phyloP scores from a whole-genome alignment of 1,284 basidiomycete species.

The Ceratobasidium sp. region DNA sequence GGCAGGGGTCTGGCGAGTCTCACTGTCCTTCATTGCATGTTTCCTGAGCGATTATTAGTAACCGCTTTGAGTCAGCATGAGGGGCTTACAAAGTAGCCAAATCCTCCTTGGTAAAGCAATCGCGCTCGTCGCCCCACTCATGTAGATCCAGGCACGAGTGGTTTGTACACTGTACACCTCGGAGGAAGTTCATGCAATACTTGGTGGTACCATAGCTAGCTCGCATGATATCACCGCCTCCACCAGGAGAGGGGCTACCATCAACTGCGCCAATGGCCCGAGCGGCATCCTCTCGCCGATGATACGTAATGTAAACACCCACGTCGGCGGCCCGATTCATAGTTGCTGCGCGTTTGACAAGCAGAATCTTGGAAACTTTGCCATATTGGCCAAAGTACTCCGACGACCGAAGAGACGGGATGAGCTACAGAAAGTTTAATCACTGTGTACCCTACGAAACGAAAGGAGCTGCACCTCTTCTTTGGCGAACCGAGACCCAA shows the following conservation, averaged over 20 bases:
- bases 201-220: conserved; percentile 98
- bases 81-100: conserved; percentile 82
- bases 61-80: conserved; percentile 47
- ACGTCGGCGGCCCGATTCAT: conserved; percentile 76
- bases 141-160: conserved; percentile 94
- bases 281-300: conserved; percentile 94
- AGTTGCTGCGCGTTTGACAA: conserved; percentile 88
- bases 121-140: conserved; percentile 98
- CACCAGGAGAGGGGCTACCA: conserved; percentile 86
- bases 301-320: conserved; percentile 96
- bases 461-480: conserved; percentile 80
- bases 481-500: conserved; percentile 89
- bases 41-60: conserved; percentile 66
- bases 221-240: conserved; percentile 83
- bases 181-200: conserved; percentile 97
- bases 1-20: conserved; percentile 65
- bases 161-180: conserved; percentile 87
- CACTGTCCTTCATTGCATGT: conserved; percentile 88
- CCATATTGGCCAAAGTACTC: conserved; percentile 99
- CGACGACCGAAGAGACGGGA: conserved; percentile 92
- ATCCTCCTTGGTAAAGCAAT: conserved; percentile 95
- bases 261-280: conserved; percentile 94
- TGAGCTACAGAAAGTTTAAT: conserved; percentile 70
- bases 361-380: conserved; percentile 95
- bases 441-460: not conserved